Evolutionary conservation across 768 basidiomycete species (phyloP).

Genomic region (Mycena filopes): DNA sequence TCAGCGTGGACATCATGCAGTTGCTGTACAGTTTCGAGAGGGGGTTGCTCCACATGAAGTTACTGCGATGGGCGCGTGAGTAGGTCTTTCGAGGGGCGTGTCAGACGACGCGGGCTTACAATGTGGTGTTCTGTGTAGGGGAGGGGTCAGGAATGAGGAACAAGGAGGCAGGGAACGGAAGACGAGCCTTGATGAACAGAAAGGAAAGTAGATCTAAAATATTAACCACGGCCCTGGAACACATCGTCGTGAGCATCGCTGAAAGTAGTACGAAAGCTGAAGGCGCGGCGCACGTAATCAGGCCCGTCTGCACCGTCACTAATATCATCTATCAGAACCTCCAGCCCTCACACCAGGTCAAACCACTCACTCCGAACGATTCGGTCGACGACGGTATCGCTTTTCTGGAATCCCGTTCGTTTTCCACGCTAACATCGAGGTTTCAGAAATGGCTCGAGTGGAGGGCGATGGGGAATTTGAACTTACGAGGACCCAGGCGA

Average conservation of each 20-base stretch:
- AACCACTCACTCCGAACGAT: conserved; percentile 18
- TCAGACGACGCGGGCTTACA: too few relatives aligned
- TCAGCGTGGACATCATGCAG: conserved; percentile 57
- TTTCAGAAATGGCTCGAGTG: not conserved
- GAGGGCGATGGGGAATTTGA: not conserved
- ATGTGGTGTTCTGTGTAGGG: too few relatives aligned
- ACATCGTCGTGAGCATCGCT: too few relatives aligned
- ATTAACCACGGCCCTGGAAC: too few relatives aligned
- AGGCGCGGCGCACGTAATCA: not conserved
- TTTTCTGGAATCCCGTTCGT: conserved; percentile 10
- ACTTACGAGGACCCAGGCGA: conserved; percentile 44
- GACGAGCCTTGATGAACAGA: too few relatives aligned
- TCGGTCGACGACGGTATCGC: conserved; percentile 7
- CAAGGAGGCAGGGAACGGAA: too few relatives aligned
- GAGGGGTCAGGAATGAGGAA: too few relatives aligned
- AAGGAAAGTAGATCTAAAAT: too few relatives aligned
- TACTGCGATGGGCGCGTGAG: conserved; percentile 29
- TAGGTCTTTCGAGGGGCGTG: not conserved
- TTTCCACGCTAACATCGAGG: conserved; percentile 35
- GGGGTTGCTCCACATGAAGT: conserved; percentile 60
- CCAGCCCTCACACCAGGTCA: not conserved
- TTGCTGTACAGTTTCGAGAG: conserved; percentile 60
- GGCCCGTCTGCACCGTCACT: too few relatives aligned
- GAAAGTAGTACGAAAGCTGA: too few relatives aligned
- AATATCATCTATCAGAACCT: too few relatives aligned